Conservation (phyloP, 495 filamentous ascomycete species). For the Podospora conica region DNA sequence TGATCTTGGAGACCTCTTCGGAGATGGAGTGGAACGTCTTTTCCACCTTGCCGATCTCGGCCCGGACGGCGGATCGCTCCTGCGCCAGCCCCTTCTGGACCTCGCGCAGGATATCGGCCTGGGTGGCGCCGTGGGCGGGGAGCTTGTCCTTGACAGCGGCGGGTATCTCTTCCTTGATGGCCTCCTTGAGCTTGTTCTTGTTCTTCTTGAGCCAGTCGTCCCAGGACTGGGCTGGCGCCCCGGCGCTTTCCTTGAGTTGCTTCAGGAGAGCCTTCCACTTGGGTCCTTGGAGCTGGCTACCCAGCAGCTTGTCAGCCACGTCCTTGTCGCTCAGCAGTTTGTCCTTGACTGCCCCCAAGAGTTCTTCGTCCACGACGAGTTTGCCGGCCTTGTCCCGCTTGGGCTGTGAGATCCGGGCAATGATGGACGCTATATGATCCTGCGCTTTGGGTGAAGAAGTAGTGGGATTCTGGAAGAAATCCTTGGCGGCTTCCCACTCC, state of each 20-base stretch:
- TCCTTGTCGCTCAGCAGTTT: constrained; percentile 26
- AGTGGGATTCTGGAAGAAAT: not conserved
- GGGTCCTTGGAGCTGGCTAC: constrained; percentile 23
- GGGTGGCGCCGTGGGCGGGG: constrained; percentile 12
- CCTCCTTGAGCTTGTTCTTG: constrained; percentile 20
- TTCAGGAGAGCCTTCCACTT: constrained; percentile 33
- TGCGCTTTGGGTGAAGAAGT: not conserved
- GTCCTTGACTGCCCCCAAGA: constrained; percentile 49
- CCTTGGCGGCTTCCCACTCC: not conserved
- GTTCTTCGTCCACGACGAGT: constrained; percentile 42
- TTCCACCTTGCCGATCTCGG: constrained; percentile 12
- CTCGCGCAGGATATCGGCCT: constrained; percentile 24
- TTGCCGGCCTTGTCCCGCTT: constrained; percentile 36
- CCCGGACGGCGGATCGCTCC: constrained; percentile 16
- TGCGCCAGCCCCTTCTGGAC: constrained; percentile 17
- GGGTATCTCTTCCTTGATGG: constrained; percentile 18
- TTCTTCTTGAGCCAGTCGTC: constrained; percentile 34
- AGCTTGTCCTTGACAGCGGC: constrained; percentile 8
- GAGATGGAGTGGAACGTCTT: constrained; percentile 14
- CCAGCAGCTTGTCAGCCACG: constrained; percentile 28
- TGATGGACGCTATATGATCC: constrained; percentile 27
- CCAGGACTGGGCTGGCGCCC: constrained; percentile 24
- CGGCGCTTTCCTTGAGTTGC: constrained; percentile 15
- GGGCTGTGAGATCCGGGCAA: constrained; percentile 33
- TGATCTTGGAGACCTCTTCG: constrained; percentile 10